Evolutionary conservation across 108 stramenopile species (phyloP).

Genomic region (Discostella stelligeroides): DNA sequence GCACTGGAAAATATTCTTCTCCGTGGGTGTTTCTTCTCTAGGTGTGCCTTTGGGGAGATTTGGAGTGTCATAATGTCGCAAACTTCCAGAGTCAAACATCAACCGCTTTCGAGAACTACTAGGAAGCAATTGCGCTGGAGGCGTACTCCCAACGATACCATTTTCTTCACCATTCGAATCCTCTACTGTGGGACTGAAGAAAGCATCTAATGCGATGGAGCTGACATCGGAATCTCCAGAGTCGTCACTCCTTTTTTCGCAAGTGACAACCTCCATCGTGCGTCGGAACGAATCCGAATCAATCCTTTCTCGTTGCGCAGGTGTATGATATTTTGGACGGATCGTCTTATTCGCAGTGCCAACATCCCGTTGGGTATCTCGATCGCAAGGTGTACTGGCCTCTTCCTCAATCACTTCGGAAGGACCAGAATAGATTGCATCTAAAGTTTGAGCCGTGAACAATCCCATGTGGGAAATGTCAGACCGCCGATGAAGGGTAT

Average conservation of each 20-base stretch:
- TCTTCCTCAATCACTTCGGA: not conserved
- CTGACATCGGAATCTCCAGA: constrained; percentile 32
- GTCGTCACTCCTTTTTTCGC: constrained; percentile 16
- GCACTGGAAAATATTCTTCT: constrained; percentile 4
- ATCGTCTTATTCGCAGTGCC: not conserved
- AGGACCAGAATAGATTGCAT: constrained; percentile 25
- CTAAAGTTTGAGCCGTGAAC: constrained; percentile 33
- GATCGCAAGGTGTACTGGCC: not conserved
- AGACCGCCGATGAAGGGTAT: constrained; percentile 29
- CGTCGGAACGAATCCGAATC: constrained; percentile 28
- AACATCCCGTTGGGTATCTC: not conserved
- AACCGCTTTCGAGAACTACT: constrained; percentile 1
- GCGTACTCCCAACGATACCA: constrained; percentile 1
- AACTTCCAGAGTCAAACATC: not conserved
- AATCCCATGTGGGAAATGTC: constrained; percentile 30
- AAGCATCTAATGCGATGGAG: constrained; percentile 27
- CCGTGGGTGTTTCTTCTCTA: not conserved
- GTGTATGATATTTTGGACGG: constrained; percentile 20
- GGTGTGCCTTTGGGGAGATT: not conserved
- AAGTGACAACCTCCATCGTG: constrained; percentile 34
- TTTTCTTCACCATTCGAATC: not conserved
- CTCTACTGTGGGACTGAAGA: constrained; percentile 12
- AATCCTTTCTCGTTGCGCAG: constrained; percentile 9
- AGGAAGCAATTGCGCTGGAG: not conserved
- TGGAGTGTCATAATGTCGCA: constrained; percentile 5